Base-by-base conservation (phyloP, 2,329 filamentous ascomycete species). In the Didymella sp. region DNA sequence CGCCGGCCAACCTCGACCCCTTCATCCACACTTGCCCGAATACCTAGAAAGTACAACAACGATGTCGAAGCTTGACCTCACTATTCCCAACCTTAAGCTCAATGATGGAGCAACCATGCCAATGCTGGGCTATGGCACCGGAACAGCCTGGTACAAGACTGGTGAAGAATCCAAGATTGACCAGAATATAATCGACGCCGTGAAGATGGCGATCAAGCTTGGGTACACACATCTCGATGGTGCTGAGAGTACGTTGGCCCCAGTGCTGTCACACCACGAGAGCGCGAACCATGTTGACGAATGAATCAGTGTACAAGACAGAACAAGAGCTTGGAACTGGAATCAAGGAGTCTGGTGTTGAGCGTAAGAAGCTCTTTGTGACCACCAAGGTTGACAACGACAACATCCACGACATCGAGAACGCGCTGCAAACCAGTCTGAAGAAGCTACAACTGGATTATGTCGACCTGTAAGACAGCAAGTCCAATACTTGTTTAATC, bases 71-170 rank as follows among this genome's bases (percentile, higher is more conserved):
- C 74, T 79, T 25, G 59, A 77, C 57, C 71, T 75, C 5, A 77
- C 77, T 1, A 88, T 84, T 35, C 87, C 87, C 1, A 79, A 75
- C 51, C 74, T 92, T 51, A 90, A 88, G 77, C 81, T 93, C 54
- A 91, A 90, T 64, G 88, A 93, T 78, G 89, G 89, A 59, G 85
- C 85, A 59, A 83, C 85, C 56, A 90, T 93, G 50, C 90, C 90
- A 11, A 82, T 89, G 80, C 78, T 92, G 17, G 87, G 82, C 37
- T 92, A 90, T 67, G 90, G 90, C 22, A 84, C 90, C 4, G 89
- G 90, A 38, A 91, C 89, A 0, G 88, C 89, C 22, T 87, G 80
- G 76, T 90, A 84, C 71, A 84, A 84, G 64, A 72, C 72, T 4
- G 76, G 77, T 2, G 76, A 80, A 8, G 79, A 82, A 57, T 71